Evolutionary conservation across 106 monocot genomes (phyloP).

Genomic region (Ottelia alismoides): DNA sequence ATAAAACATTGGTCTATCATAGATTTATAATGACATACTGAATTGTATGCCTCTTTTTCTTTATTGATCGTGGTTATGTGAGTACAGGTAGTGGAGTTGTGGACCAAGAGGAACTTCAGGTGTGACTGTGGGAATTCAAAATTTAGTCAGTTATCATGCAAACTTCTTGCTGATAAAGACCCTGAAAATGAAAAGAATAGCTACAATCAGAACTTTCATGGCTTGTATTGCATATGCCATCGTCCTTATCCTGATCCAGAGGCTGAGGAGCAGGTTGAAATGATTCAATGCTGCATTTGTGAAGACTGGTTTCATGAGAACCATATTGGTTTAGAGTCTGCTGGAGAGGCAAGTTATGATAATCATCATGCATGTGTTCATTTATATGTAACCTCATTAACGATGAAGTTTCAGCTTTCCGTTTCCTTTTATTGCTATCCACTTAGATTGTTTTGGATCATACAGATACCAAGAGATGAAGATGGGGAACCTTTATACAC

Average conservation of each 20-base stretch:
- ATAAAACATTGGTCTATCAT: too few relatives aligned
- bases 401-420: too few relatives aligned
- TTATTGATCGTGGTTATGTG: too few relatives aligned
- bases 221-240: conserved; percentile 75
- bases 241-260: conserved; percentile 94
- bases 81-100: conserved; percentile 91
- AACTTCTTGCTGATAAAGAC: conserved; percentile 62
- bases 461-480: conserved; percentile 89
- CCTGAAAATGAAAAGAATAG: conserved; percentile 52
- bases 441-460: too few relatives aligned
- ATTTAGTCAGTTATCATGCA: conserved; percentile 62
- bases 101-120: conserved; percentile 93
- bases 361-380: too few relatives aligned
- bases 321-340: conserved; percentile 71
- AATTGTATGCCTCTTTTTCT: too few relatives aligned
- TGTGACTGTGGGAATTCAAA: conserved; percentile 99
- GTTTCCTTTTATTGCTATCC: too few relatives aligned
- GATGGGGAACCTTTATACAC: conserved; percentile 87
- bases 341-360: conserved; percentile 51
- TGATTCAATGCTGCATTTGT: conserved; percentile 97
- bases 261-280: conserved; percentile 68
- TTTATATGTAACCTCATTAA: too few relatives aligned
- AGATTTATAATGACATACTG: too few relatives aligned
- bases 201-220: conserved; percentile 94
- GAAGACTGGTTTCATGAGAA: conserved; percentile 98